Percentiles rank a stretch among this genome's conserved stretches.
These are phyloP conservation scores for Fusarium graminum DNA, from an alignment of 2,329 filamentous ascomycete genomes.

Conservation along the genomic window DNA sequence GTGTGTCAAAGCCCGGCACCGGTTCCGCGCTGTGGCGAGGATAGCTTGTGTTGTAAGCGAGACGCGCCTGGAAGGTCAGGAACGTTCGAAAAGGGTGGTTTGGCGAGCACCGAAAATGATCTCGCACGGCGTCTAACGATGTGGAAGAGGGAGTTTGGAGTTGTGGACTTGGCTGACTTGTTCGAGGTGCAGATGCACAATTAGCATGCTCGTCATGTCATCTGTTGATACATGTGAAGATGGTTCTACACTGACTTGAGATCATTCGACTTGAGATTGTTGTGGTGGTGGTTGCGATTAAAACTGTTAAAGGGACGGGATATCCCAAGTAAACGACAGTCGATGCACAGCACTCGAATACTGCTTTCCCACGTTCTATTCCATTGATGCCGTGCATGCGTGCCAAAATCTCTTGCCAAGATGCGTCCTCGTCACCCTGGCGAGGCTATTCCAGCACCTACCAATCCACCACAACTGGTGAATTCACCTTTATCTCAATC, in stretches of 20 bases:
- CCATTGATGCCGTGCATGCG: slow-evolving; percentile 32
- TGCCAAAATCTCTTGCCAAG: background rate
- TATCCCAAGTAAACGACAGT: background rate
- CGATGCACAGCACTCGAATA: slow-evolving; percentile 15
- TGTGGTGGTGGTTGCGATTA: background rate
- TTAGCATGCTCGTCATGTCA: background rate
- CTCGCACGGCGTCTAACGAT: slow-evolving; percentile 6
- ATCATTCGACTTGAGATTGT: slow-evolving; percentile 1
- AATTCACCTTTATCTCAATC: background rate
- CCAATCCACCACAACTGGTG: background rate
- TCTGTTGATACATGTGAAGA: slow-evolving; percentile 9
- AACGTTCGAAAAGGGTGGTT: slow-evolving; percentile 8
- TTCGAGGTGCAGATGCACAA: slow-evolving; percentile 7
- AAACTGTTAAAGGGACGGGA: background rate
- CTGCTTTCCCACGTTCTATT: slow-evolving; percentile 9
- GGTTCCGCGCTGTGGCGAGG: slow-evolving; percentile 4
- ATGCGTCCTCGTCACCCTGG: background rate
- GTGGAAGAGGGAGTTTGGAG: slow-evolving; percentile 4
- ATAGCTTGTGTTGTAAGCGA: too few relatives aligned
- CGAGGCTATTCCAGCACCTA: background rate
- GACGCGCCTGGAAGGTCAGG: slow-evolving; percentile 27
- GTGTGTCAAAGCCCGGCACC: background rate
- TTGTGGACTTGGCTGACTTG: background rate
- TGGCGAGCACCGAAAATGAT: slow-evolving; percentile 29
- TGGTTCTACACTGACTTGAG: slow-evolving; percentile 9